Percentiles rank a stretch among this genome's conserved stretches.
Conservation (phyloP, 495 filamentous ascomycete species). For the Daldinia bambusicola region DNA sequence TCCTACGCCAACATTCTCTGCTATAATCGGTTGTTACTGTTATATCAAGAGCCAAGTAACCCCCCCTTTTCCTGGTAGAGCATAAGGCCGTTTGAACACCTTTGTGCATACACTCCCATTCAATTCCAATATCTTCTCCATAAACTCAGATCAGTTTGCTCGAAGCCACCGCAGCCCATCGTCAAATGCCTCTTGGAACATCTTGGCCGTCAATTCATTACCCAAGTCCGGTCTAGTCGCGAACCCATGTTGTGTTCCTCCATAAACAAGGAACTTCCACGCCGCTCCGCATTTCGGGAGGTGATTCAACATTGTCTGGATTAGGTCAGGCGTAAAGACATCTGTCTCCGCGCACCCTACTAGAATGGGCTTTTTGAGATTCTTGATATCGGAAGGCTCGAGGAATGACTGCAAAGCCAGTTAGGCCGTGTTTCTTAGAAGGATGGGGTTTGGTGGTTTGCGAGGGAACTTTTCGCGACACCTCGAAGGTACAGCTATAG, state of each 20-base stretch:
- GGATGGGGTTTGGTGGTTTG: background rate
- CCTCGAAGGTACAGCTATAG: background rate
- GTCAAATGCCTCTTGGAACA: constrained; percentile 23
- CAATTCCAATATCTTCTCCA: background rate
- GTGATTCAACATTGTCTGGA: constrained; percentile 6
- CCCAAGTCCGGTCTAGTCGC: constrained; percentile 21
- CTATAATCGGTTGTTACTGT: no score
- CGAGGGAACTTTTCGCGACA: background rate
- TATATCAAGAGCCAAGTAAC: no score
- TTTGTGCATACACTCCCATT: background rate
- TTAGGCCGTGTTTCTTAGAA: background rate
- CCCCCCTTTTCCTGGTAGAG: background rate
- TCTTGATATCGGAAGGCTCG: constrained; percentile 8
- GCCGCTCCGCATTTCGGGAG: constrained; percentile 10
- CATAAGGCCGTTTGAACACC: background rate
- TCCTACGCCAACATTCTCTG: no score
- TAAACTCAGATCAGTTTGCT: background rate
- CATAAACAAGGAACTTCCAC: constrained; percentile 23
- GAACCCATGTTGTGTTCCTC: constrained; percentile 23
- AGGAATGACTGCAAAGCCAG: constrained; percentile 12
- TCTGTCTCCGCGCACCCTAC: constrained; percentile 25
- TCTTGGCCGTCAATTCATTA: constrained; percentile 17
- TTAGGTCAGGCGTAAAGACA: constrained; percentile 23
- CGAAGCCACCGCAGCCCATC: constrained; percentile 17
- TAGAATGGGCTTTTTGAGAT: constrained; percentile 14